Base-by-base conservation (phyloP, 2,329 filamentous ascomycete genomes). In the Huntiella abstrusa region DNA sequence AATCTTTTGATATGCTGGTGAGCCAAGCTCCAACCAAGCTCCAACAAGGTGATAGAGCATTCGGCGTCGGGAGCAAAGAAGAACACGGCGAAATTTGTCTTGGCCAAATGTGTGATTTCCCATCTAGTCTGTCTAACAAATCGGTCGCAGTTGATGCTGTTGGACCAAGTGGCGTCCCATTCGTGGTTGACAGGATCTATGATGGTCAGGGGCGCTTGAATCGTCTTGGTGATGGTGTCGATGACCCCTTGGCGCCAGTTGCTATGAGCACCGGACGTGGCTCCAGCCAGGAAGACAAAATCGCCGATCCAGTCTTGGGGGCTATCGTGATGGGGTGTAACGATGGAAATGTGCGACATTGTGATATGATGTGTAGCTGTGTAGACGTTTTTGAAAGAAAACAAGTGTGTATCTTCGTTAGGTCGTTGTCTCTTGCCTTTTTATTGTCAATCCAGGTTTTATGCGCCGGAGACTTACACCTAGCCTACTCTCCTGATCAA, bases 11-110 rank as follows among this genome's bases (percentile, higher is more conserved):
- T 59, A 7, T 49, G 44, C 1, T 43, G 43, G 4, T n/a, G 11
- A 12, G 54, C 59, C 2, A 67, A 66, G 41, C 61, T 68, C 3
- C 80, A 58, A 0, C 76, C 76, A 13, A 80, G 57, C 58, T 80
- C 76, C 39, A 80, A 57, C 54, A 80, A 57, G 33, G 68, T 75
- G 19, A 79, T 64, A 1, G 72, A 70, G 5, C 73, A 72, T 41
- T 63, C 59, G 0, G 70, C 74, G 2, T 52, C 58, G 1, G 64
- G 60, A 40, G 71, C 65, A 47, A 79, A 73, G 55, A 70, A 75
- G 46, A 80, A 61, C 17, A 70, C 68, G 5, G 79, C 59, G 4
- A 79, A 54, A 52, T 69, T 64, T 0, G 71, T 70, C 1, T 51
- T 50, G 11, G 72, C 67, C 51, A 74, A 68, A 57, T 65, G 71